These are phyloP conservation scores for Candida ascalaphidarum DNA, from an alignment of 805 yeast genomes.

Conservation along the genomic window DNA sequence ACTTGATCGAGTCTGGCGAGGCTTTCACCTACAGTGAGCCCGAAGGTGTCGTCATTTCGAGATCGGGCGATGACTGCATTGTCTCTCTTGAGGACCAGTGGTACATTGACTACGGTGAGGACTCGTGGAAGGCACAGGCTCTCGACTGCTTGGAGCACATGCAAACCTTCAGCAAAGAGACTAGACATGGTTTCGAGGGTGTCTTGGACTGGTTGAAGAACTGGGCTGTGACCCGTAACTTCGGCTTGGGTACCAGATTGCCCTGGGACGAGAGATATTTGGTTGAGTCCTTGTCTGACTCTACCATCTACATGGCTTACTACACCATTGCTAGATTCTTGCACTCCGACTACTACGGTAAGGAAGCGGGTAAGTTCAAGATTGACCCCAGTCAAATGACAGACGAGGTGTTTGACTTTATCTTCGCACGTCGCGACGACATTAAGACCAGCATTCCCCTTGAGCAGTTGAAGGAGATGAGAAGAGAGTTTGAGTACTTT, in stretches of 20 bases:
- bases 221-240: slow-evolving; percentile 97
- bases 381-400: slow-evolving; percentile 82
- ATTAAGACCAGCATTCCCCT: slow-evolving; percentile 52
- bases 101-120: slow-evolving; percentile 97
- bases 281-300: slow-evolving; percentile 92
- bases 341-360: slow-evolving; percentile 82
- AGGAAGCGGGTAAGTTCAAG: slow-evolving; percentile 59
- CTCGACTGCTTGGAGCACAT: slow-evolving; percentile 66
- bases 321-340: slow-evolving; percentile 84
- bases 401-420: slow-evolving; percentile 86
- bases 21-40: slow-evolving; percentile 95
- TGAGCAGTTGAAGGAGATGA: slow-evolving; percentile 59
- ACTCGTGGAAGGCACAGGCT: slow-evolving; percentile 75
- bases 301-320: slow-evolving; percentile 92
- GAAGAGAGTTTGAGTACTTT: slow-evolving; percentile 94
- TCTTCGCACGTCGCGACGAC: slow-evolving; percentile 66
- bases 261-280: slow-evolving; percentile 96
- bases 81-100: slow-evolving; percentile 98
- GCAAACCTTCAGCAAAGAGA: slow-evolving; percentile 77
- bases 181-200: slow-evolving; percentile 86
- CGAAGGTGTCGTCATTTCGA: slow-evolving; percentile 78
- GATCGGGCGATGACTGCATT: slow-evolving; percentile 95
- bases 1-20: slow-evolving; percentile 63
- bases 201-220: slow-evolving; percentile 93
- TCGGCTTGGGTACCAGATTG: slow-evolving; percentile 87